Conservation (phyloP, 192 early-diverging fungal genomes). For the Coemansia sp. region DNA sequence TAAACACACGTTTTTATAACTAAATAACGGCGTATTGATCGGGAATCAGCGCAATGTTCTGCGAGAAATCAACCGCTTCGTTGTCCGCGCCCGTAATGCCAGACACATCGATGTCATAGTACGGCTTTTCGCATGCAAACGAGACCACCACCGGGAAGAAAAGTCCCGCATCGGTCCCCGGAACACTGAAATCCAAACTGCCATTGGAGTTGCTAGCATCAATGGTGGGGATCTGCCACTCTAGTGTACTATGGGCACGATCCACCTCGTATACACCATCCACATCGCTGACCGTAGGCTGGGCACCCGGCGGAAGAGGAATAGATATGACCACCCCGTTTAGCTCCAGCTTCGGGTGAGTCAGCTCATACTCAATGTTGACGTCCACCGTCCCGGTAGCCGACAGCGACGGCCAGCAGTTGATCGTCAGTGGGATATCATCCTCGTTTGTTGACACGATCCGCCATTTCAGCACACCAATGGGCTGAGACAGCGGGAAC, state of each 20-base stretch:
- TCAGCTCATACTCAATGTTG: constrained; percentile 96
- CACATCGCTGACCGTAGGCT: constrained; percentile 75
- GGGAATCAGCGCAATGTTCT: constrained; percentile 67
- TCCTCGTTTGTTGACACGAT: constrained; percentile 80
- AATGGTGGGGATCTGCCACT: constrained; percentile 81
- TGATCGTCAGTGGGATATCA: constrained; percentile 79
- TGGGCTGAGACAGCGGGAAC: constrained; percentile 83
- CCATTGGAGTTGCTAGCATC: constrained; percentile 75
- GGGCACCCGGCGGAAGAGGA: constrained; percentile 75
- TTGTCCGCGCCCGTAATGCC: constrained; percentile 16
- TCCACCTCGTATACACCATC: constrained; percentile 84
- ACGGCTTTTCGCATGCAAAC: constrained; percentile 70
- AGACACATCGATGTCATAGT: constrained; percentile 75
- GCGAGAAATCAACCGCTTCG: constrained; percentile 66
- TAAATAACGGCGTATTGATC: constrained; percentile 85
- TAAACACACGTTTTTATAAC: not conserved
- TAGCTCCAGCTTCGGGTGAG: constrained; percentile 72
- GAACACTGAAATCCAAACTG: constrained; percentile 78
- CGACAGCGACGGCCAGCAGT: constrained; percentile 95
- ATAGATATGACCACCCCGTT: constrained; percentile 86
- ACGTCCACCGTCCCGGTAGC: constrained; percentile 88
- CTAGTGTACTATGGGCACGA: constrained; percentile 64
- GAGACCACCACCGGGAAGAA: constrained; percentile 54
- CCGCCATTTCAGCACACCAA: constrained; percentile 90
- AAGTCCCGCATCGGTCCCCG: constrained; percentile 68